A percentile compares a stretch with the other conserved stretches of the same genome.
Conservation (phyloP, 805 yeast species). For the Pichia sporocuriosa region DNA sequence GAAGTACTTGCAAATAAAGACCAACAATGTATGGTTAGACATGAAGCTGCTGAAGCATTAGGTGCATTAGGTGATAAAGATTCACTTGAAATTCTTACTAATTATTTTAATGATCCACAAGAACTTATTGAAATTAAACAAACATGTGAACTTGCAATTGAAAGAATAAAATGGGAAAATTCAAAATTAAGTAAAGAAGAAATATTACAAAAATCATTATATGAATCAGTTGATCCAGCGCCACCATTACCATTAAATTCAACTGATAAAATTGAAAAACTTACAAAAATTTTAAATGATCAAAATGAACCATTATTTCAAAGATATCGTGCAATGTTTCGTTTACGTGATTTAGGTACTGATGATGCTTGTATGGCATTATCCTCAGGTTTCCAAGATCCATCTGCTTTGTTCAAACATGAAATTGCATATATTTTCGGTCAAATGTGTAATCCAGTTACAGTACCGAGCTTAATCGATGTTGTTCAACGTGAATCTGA, state of each 20-base stretch:
- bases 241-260: constrained; percentile 77
- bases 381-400: constrained; percentile 83
- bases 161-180: constrained; percentile 88
- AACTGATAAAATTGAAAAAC: constrained; percentile 54
- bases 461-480: constrained; percentile 81
- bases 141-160: constrained; percentile 96
- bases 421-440: constrained; percentile 98
- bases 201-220: constrained; percentile 64
- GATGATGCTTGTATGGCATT: constrained; percentile 90
- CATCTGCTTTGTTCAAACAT: constrained; percentile 91
- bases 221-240: constrained; percentile 93
- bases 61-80: constrained; percentile 88
- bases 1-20: constrained; percentile 54
- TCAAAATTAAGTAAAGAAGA: constrained; percentile 62
- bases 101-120: constrained; percentile 66
- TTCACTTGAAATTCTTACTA: constrained; percentile 58
- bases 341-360: constrained; percentile 90
- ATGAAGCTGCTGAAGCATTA: constrained; percentile 98
- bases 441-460: constrained; percentile 87
- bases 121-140: constrained; percentile 78
- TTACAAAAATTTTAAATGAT: constrained; percentile 66
- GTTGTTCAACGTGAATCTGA: constrained; percentile 71
- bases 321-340: constrained; percentile 97
- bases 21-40: constrained; percentile 96
- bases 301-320: constrained; percentile 76